A percentile compares a stretch with the other conserved stretches of the same genome.
Conservation (phyloP, 805 yeast species). For the Nakazawaea siamensis region DNA sequence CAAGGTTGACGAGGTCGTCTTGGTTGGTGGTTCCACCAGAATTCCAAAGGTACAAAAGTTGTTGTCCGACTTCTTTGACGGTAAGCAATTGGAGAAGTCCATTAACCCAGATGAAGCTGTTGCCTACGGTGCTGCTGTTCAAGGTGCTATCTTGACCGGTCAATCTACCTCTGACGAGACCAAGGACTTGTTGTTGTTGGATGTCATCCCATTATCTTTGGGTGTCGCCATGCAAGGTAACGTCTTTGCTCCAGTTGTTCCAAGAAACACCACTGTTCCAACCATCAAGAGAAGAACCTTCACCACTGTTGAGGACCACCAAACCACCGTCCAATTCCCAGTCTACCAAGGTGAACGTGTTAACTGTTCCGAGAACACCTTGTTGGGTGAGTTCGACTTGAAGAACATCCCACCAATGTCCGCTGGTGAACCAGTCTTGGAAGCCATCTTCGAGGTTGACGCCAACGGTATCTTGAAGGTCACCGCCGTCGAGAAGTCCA, state of each 20-base stretch:
- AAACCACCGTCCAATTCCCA: slow-evolving; percentile 97
- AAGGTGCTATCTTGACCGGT: slow-evolving; percentile 97
- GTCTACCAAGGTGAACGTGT: slow-evolving; percentile 99
- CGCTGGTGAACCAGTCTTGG: slow-evolving; percentile 99
- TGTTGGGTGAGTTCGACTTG: slow-evolving; percentile 97
- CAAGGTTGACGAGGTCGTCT: slow-evolving; percentile 86
- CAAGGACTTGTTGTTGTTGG: slow-evolving; percentile 90
- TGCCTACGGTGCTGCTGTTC: slow-evolving; percentile 99
- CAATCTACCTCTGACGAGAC: slow-evolving; percentile 82
- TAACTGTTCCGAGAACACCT: slow-evolving; percentile 94
- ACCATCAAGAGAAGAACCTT: slow-evolving; percentile 98
- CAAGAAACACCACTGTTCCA: slow-evolving; percentile 99
- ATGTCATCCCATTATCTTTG: slow-evolving; percentile 95
- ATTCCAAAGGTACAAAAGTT: slow-evolving; percentile 96
- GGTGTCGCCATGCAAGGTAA: slow-evolving; percentile 99
- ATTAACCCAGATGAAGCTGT: slow-evolving; percentile 99
- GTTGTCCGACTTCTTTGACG: slow-evolving; percentile 91
- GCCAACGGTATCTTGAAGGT: slow-evolving; percentile 99
- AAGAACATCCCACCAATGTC: slow-evolving; percentile 97
- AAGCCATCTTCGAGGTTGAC: slow-evolving; percentile 98
- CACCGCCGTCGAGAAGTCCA: slow-evolving; percentile 96
- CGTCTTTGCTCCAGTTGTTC: slow-evolving; percentile 97
- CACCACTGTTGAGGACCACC: slow-evolving; percentile 98
- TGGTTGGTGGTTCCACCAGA: slow-evolving; percentile 99
- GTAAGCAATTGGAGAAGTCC: slow-evolving; percentile 93